Conservation (phyloP, 2,329 filamentous ascomycete species). For the Xylaria sp. region DNA sequence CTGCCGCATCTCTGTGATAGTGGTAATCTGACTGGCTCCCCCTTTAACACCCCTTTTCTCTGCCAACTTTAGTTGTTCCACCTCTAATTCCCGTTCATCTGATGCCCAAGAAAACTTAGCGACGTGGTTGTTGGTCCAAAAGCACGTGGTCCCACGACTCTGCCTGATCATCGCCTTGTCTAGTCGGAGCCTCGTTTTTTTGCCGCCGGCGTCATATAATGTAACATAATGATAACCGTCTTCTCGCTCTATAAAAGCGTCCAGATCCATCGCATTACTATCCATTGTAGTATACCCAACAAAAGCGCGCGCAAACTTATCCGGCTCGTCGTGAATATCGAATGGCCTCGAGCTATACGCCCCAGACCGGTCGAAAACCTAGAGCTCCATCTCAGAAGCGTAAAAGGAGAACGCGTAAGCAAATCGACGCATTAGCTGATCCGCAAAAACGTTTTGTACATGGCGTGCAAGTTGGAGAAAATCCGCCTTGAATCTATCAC, state of each 20-base stretch:
- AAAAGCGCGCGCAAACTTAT: no score
- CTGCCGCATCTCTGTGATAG: slow-evolving; percentile 20
- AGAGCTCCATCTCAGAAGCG: slow-evolving; percentile 23
- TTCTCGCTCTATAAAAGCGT: slow-evolving; percentile 17
- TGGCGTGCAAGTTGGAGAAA: slow-evolving; percentile 17
- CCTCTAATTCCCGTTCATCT: slow-evolving; percentile 12
- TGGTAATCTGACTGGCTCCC: slow-evolving; percentile 27
- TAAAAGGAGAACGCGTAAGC: slow-evolving; percentile 23
- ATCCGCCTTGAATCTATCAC: slow-evolving; percentile 12
- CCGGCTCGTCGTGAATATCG: slow-evolving; percentile 19
- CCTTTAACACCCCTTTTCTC: slow-evolving; percentile 6
- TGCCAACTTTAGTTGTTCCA: slow-evolving; percentile 24
- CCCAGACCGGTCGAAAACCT: slow-evolving; percentile 24
- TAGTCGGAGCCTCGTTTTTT: slow-evolving; percentile 19
- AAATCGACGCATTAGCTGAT: slow-evolving; percentile 30
- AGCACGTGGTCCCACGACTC: slow-evolving; percentile 27
- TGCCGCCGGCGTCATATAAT: not conserved
- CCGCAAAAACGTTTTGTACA: slow-evolving; percentile 15
- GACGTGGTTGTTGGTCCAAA: slow-evolving; percentile 12
- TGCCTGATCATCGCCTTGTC: slow-evolving; percentile 4
- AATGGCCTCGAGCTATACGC: slow-evolving; percentile 19
- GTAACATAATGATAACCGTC: not conserved
- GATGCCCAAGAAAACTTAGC: slow-evolving; percentile 29
- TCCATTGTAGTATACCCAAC: slow-evolving; percentile 24
- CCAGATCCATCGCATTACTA: slow-evolving; percentile 5